phyloP scores from a whole-genome alignment of 768 basidiomycete genomes.

The Chalciporus pseudorubinellus region DNA sequence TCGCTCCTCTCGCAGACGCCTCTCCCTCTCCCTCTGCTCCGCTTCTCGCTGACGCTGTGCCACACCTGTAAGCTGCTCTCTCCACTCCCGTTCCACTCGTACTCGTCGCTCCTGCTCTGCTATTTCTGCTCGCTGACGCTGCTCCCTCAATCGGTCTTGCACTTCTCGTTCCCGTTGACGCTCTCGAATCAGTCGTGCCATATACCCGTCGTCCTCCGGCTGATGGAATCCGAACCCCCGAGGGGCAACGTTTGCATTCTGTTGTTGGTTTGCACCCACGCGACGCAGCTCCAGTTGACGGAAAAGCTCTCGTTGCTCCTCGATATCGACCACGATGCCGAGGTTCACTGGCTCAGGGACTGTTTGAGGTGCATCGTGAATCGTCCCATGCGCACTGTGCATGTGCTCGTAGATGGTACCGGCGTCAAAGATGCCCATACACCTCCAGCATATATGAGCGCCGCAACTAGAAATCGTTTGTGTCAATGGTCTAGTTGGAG shows the following conservation, averaged over 20 bases:
- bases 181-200: neutral
- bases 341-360: constrained; percentile 9
- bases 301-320: constrained; percentile 20
- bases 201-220: neutral
- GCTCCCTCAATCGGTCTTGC: neutral
- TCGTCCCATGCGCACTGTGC: constrained; percentile 31
- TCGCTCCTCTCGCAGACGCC: neutral
- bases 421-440: constrained; percentile 40
- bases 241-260: neutral
- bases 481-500: neutral
- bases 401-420: constrained; percentile 40
- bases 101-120: neutral
- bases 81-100: constrained; percentile 1
- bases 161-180: neutral
- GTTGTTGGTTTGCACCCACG: too few species aligned
- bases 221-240: too few species aligned
- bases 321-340: constrained; percentile 15
- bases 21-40: constrained; percentile 3
- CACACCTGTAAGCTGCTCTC: neutral
- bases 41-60: neutral
- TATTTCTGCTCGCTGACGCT: too few species aligned
- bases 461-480: constrained; percentile 44
- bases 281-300: constrained; percentile 15
- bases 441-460: constrained; percentile 77
- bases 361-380: constrained; percentile 16